phyloP scores from a whole-genome alignment of 2,329 filamentous ascomycete genomes.

The Phialophora chinensis region DNA sequence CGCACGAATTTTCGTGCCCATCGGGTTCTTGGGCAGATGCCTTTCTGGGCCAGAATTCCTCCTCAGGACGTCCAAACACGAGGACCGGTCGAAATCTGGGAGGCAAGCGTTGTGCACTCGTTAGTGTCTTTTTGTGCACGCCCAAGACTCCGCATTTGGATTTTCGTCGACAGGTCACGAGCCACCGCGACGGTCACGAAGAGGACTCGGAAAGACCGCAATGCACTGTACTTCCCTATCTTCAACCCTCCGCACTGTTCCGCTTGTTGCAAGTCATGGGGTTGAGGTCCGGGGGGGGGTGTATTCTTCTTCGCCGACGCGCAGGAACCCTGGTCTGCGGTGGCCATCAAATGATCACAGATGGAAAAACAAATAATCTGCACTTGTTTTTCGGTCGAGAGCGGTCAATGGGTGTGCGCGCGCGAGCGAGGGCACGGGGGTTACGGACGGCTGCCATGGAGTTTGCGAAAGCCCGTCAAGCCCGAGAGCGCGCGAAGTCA shows the following conservation, averaged over 20 bases:
- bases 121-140: not conserved
- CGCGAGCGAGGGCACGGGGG: not conserved
- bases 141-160: not conserved
- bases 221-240: not conserved
- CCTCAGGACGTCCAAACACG: not conserved
- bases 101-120: not conserved
- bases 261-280: conserved; percentile 7
- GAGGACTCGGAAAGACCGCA: not conserved
- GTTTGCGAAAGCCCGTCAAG: conserved; percentile 16
- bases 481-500: conserved; percentile 5
- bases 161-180: not conserved
- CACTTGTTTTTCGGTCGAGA: conserved; percentile 7
- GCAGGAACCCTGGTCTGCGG: not conserved
- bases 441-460: conserved; percentile 9
- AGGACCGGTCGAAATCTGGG: not conserved
- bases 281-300: conserved; percentile 8
- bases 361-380: not conserved
- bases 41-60: not conserved
- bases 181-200: not conserved
- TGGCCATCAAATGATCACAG: not conserved
- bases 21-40: not conserved
- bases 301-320: not conserved
- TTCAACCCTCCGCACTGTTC: conserved; percentile 1
- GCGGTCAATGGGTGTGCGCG: not conserved
- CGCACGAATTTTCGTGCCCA: not conserved